These are phyloP conservation scores for Colletotrichum lini DNA, from an alignment of 2,329 filamentous ascomycete genomes.

Conservation along the genomic window DNA sequence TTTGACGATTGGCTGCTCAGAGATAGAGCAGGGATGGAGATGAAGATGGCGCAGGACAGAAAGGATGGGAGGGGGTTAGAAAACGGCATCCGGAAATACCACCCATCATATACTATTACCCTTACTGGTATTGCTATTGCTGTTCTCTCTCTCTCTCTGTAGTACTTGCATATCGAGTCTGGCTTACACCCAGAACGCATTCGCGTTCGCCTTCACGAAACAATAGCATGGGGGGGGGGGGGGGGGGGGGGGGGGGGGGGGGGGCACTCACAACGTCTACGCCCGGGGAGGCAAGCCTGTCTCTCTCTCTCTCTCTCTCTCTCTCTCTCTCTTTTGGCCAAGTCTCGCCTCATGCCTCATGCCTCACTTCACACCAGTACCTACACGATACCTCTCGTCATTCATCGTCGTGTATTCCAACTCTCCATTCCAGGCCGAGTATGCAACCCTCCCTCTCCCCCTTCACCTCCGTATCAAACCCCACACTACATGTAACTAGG, in stretches of 20 bases:
- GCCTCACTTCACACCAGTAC: conserved; percentile 8
- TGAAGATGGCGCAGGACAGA: not conserved
- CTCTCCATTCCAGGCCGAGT: not conserved
- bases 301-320: no score
- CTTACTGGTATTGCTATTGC: no score
- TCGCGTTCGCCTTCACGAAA: not conserved
- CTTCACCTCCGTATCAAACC: not conserved
- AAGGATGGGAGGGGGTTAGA: not conserved
- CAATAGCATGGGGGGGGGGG: not conserved
- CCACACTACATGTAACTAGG: not conserved
- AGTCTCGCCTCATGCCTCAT: not conserved
- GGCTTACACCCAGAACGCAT: not conserved
- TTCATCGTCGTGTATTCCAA: not conserved
- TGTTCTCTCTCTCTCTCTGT: no score
- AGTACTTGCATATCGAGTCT: no score
- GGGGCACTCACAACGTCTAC: not conserved
- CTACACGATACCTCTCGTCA: conserved; percentile 22
- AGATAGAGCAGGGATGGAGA: no score
- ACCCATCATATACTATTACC: conserved; percentile 7
- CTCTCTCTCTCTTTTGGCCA: not conserved
- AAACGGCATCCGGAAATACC: conserved; percentile 5
- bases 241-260: not conserved
- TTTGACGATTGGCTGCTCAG: conserved; percentile 10
- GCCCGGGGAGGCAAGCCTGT: no score
- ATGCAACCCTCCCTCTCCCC: conserved; percentile 6